Conservation (phyloP, 441 rosid species). For the Brassica balearica region DNA sequence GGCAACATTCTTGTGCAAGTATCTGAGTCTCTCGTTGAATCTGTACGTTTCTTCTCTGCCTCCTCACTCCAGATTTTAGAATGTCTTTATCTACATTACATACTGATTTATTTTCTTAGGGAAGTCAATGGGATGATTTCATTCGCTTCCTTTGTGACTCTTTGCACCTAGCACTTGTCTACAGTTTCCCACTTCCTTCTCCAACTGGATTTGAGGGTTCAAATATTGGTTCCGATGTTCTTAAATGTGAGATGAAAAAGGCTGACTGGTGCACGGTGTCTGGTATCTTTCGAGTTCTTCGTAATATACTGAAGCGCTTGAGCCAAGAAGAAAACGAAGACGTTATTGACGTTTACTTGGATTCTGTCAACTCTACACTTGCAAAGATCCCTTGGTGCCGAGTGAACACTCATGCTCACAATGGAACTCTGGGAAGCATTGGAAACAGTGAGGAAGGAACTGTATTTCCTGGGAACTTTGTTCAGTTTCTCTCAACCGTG, state of each 20-base stretch:
- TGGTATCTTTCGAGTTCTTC: slow-evolving; percentile 57
- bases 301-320: slow-evolving; percentile 66
- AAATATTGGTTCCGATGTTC: slow-evolving; percentile 39
- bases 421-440: background rate
- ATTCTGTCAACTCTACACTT: slow-evolving; percentile 55
- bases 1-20: slow-evolving; percentile 65
- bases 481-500: slow-evolving; percentile 4
- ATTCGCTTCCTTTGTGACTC: slow-evolving; percentile 52
- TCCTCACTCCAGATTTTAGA: slow-evolving; percentile 2
- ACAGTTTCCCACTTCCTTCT: slow-evolving; percentile 39
- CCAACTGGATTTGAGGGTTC: slow-evolving; percentile 32
- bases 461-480: slow-evolving; percentile 9
- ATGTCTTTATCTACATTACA: slow-evolving; percentile 2
- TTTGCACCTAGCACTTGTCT: slow-evolving; percentile 43
- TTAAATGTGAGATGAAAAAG: slow-evolving; percentile 55
- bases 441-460: slow-evolving; percentile 6
- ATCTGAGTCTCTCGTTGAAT: slow-evolving; percentile 56
- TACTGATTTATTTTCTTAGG: slow-evolving; percentile 50
- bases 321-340: slow-evolving; percentile 61
- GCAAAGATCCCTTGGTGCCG: slow-evolving; percentile 59
- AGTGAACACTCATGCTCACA: slow-evolving; percentile 41
- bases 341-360: slow-evolving; percentile 52
- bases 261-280: slow-evolving; percentile 68
- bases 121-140: slow-evolving; percentile 54
- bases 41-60: slow-evolving; percentile 52